Evolutionary conservation across 2,329 filamentous ascomycete species (phyloP).

Genomic region (Xylaria sp.): DNA sequence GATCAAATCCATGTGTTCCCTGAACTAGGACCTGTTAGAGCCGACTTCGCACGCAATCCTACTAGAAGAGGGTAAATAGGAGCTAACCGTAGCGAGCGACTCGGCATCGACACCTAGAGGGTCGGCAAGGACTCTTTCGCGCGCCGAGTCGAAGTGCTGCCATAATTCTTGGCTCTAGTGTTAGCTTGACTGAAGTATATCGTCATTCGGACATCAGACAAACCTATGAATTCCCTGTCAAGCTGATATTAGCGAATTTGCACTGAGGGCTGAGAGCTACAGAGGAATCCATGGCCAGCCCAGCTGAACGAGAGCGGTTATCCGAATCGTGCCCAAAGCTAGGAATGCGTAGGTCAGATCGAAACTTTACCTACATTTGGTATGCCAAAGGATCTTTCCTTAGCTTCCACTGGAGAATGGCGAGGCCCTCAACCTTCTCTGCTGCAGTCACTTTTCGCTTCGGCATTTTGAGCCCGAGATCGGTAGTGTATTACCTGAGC

Average conservation of each 20-base stretch:
- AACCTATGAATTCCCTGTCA: conserved; percentile 28
- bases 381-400: conserved; percentile 32
- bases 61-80: background rate
- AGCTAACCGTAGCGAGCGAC: conserved; percentile 69
- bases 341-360: background rate
- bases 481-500: background rate
- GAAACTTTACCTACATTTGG: conserved; percentile 17
- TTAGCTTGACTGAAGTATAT: conserved; percentile 5
- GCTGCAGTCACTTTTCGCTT: conserved; percentile 29
- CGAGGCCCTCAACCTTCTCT: conserved; percentile 28
- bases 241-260: conserved; percentile 8
- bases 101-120: conserved; percentile 79
- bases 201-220: background rate
- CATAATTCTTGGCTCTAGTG: conserved; percentile 80
- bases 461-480: conserved; percentile 15
- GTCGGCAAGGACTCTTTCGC: conserved; percentile 87
- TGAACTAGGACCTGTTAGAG: conserved; percentile 55
- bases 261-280: background rate
- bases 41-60: background rate
- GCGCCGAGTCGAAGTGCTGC: conserved; percentile 88
- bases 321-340: background rate
- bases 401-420: conserved; percentile 29
- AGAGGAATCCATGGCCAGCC: background rate
- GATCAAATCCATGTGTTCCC: conserved; percentile 91
- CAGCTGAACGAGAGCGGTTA: background rate